Evolutionary conservation across 495 filamentous ascomycete genomes (phyloP).

Genomic region (Aspergillus olivimuriae): DNA sequence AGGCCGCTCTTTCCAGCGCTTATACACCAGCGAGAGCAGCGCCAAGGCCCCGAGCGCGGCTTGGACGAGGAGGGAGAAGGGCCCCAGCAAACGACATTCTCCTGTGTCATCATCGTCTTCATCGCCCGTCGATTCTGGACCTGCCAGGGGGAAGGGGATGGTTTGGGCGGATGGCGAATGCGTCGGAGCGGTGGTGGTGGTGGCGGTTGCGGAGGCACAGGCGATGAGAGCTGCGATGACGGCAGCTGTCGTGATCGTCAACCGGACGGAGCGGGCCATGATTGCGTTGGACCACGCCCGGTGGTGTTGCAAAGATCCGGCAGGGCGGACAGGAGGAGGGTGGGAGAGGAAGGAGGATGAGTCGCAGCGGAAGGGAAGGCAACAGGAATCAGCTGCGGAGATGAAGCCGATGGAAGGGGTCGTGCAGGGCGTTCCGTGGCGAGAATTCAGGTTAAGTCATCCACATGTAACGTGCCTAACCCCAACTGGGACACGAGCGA

Average conservation of each 20-base stretch:
- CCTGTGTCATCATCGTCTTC: constrained; percentile 45
- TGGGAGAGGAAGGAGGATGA: neutral
- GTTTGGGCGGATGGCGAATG: constrained; percentile 11
- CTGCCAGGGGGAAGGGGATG: constrained; percentile 9
- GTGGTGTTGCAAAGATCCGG: neutral
- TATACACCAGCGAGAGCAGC: constrained; percentile 79
- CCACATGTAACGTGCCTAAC: too few species aligned
- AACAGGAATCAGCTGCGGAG: too few species aligned
- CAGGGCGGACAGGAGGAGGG: constrained; percentile 1
- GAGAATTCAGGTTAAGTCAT: too few species aligned
- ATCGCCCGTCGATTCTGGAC: constrained; percentile 15
- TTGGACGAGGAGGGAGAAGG: constrained; percentile 86
- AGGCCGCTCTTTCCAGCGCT: constrained; percentile 85
- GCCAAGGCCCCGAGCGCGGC: constrained; percentile 80
- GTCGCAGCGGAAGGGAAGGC: too few species aligned
- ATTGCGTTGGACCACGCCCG: neutral
- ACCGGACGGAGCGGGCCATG: constrained; percentile 8
- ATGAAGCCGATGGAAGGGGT: too few species aligned
- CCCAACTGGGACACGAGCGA: too few species aligned
- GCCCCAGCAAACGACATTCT: constrained; percentile 77
- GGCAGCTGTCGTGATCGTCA: constrained; percentile 1
- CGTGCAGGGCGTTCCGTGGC: too few species aligned
- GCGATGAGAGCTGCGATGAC: constrained; percentile 9
- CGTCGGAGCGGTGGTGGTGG: constrained; percentile 3
- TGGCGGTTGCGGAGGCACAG: constrained; percentile 3